These are phyloP conservation scores for Grosmannia serpens DNA, from an alignment of 2,329 filamentous ascomycete genomes.

Conservation along the genomic window DNA sequence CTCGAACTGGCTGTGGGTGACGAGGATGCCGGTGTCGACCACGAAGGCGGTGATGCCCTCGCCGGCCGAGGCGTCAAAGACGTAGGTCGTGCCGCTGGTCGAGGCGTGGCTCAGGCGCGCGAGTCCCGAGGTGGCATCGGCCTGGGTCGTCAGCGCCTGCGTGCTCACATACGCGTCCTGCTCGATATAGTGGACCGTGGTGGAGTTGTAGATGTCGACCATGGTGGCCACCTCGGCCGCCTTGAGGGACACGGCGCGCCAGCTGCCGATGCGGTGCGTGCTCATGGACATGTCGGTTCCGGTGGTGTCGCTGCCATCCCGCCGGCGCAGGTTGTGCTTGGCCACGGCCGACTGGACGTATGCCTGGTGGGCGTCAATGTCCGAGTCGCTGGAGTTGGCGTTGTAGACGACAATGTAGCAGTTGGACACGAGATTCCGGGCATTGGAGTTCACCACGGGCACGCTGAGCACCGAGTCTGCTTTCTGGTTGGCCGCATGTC, in stretches of 20 bases:
- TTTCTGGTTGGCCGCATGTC: background rate
- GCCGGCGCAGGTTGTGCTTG: slow-evolving; percentile 39
- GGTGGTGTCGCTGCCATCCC: slow-evolving; percentile 11
- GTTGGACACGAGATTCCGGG: slow-evolving; percentile 38
- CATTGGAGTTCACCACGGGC: slow-evolving; percentile 38
- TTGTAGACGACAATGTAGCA: slow-evolving; percentile 57
- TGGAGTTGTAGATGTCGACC: slow-evolving; percentile 32
- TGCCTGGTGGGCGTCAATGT: slow-evolving; percentile 36
- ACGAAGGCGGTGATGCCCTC: slow-evolving; percentile 49
- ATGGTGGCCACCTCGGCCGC: slow-evolving; percentile 22
- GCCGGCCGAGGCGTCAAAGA: slow-evolving; percentile 41
- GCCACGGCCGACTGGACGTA: slow-evolving; percentile 36
- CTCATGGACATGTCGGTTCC: slow-evolving; percentile 18
- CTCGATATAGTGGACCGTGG: slow-evolving; percentile 31
- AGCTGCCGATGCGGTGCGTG: slow-evolving; percentile 34
- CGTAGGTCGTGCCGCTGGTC: slow-evolving; percentile 25
- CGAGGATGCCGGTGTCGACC: slow-evolving; percentile 53
- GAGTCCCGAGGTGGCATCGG: slow-evolving; percentile 40
- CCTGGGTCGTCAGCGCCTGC: slow-evolving; percentile 32
- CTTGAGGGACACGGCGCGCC: slow-evolving; percentile 36
- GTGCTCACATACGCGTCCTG: slow-evolving; percentile 33
- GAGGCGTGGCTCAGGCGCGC: slow-evolving; percentile 37
- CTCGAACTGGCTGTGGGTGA: slow-evolving; percentile 43
- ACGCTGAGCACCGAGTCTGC: slow-evolving; percentile 22
- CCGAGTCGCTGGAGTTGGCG: slow-evolving; percentile 33